Percentiles rank a stretch among this genome's conserved stretches.
Evolutionary conservation across 768 basidiomycete genomes (phyloP).

Genomic region (Tulasnella sp.): DNA sequence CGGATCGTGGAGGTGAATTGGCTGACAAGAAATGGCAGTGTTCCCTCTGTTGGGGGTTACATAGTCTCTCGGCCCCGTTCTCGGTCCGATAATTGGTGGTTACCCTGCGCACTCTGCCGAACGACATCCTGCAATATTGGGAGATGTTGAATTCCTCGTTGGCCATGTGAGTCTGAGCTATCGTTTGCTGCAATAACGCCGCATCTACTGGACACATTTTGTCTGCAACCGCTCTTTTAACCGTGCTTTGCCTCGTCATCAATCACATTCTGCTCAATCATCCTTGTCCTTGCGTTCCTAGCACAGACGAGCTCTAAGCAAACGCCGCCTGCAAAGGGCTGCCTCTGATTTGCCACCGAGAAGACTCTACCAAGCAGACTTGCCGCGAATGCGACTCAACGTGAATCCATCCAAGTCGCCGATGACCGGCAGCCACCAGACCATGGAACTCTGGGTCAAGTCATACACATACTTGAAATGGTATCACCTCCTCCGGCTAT

Average conservation of each 20-base stretch:
- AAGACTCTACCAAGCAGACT: conserved; percentile 14
- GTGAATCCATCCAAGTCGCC: neutral
- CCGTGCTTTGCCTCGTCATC: conserved; percentile 43
- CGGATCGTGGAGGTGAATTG: neutral
- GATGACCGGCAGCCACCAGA: neutral
- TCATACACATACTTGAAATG: neutral
- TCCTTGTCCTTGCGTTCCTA: conserved; percentile 39
- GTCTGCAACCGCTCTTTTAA: conserved; percentile 37
- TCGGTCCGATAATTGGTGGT: conserved; percentile 16
- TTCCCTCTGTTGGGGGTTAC: conserved; percentile 13
- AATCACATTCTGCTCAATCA: conserved; percentile 35
- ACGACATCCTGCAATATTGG: conserved; percentile 12
- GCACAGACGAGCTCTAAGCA: conserved; percentile 40
- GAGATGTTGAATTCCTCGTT: neutral
- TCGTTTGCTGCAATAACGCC: neutral
- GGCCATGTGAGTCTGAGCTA: neutral
- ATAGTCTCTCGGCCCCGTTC: conserved; percentile 10
- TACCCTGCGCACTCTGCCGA: conserved; percentile 10
- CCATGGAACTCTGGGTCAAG: neutral
- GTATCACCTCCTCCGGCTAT: neutral
- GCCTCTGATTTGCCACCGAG: neutral
- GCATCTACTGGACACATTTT: neutral
- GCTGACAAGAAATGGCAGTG: neutral
- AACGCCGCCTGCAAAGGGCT: neutral
- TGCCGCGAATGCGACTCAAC: neutral